These are phyloP conservation scores for Teratosphaeria destructans DNA, from an alignment of 2,329 filamentous ascomycete species.

Conservation along the genomic window DNA sequence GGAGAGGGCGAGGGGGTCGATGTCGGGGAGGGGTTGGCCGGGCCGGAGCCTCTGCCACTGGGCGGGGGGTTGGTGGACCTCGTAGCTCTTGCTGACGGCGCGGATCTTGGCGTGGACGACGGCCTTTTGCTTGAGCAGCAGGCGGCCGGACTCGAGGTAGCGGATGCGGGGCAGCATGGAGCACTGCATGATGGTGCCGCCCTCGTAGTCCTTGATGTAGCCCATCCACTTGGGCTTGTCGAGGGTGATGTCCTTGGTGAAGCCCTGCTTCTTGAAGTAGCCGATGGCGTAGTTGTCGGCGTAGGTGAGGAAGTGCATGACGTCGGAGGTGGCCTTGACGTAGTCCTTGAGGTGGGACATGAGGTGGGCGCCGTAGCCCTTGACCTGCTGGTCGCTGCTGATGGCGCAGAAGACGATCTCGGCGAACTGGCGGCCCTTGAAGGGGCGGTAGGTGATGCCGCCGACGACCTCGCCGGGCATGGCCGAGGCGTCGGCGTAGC, in stretches of 20 bases:
- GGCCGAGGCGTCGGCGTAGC: conserved; percentile 17
- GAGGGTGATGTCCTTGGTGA: conserved; percentile 95
- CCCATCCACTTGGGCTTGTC: conserved; percentile 93
- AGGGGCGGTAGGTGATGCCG: conserved; percentile 92
- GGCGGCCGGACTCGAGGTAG: conserved; percentile 83
- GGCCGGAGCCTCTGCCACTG: conserved; percentile 59
- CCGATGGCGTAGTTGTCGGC: conserved; percentile 98
- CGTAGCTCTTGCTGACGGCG: conserved; percentile 78
- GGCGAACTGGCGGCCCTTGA: conserved; percentile 83
- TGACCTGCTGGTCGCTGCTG: conserved; percentile 94
- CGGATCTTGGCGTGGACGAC: conserved; percentile 90
- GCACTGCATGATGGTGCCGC: conserved; percentile 98
- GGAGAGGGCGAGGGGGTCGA: conserved; percentile 76
- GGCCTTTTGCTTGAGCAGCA: conserved; percentile 96
- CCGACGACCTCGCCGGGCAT: conserved; percentile 40
- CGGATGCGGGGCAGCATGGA: conserved; percentile 91
- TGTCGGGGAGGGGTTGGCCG: conserved; percentile 49
- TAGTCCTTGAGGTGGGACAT: conserved; percentile 99
- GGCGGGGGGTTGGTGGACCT: conserved; percentile 73
- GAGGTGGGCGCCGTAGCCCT: conserved; percentile 92
- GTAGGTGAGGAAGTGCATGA: conserved; percentile 98
- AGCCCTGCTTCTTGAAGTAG: conserved; percentile 98
- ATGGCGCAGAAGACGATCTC: conserved; percentile 99
- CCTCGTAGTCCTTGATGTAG: conserved; percentile 99
- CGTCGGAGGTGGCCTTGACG: conserved; percentile 88